Conservation (phyloP, 139 green algal species). For the Dunaliella primolecta region DNA sequence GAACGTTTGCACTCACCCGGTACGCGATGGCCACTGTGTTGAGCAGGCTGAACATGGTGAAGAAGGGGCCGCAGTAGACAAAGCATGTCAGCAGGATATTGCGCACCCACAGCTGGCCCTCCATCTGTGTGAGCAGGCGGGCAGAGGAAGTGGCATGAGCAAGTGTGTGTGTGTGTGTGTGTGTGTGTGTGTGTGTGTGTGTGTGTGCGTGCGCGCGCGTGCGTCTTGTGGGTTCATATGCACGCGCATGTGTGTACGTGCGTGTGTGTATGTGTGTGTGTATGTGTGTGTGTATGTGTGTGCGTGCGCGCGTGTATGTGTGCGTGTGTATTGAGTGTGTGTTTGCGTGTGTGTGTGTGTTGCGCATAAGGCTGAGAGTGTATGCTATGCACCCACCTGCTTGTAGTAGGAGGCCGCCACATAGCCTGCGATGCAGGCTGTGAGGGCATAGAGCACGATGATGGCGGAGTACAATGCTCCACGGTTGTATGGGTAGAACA, state of each 20-base stretch:
- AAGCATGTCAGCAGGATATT: slow-evolving; percentile 78
- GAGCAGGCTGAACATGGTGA: slow-evolving; percentile 74
- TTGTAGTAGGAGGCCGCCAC: slow-evolving; percentile 80
- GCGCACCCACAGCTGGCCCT: slow-evolving; percentile 73
- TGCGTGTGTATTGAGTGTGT: background rate
- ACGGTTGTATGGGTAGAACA: slow-evolving; percentile 92
- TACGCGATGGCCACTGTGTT: slow-evolving; percentile 78
- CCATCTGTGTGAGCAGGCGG: slow-evolving; percentile 52
- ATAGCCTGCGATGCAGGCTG: slow-evolving; percentile 81
- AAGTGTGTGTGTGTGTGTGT: background rate
- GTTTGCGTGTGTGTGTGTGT: background rate
- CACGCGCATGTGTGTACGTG: slow-evolving; percentile 9
- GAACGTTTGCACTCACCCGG: slow-evolving; percentile 28
- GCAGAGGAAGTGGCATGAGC: too few relatives aligned
- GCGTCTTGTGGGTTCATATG: too few relatives aligned
- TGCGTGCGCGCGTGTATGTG: background rate
- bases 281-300: slow-evolving; percentile 5
- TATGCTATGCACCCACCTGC: slow-evolving; percentile 16
- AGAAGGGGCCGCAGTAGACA: slow-evolving; percentile 79
- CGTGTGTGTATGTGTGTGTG: background rate
- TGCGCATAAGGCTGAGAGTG: background rate
- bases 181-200: background rate
- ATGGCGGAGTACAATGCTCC: slow-evolving; percentile 79
- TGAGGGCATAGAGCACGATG: slow-evolving; percentile 89
- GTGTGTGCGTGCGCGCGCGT: background rate